Evolutionary conservation across 257 asterid genomes (phyloP).

Genomic region (Capsicum baccatum): DNA sequence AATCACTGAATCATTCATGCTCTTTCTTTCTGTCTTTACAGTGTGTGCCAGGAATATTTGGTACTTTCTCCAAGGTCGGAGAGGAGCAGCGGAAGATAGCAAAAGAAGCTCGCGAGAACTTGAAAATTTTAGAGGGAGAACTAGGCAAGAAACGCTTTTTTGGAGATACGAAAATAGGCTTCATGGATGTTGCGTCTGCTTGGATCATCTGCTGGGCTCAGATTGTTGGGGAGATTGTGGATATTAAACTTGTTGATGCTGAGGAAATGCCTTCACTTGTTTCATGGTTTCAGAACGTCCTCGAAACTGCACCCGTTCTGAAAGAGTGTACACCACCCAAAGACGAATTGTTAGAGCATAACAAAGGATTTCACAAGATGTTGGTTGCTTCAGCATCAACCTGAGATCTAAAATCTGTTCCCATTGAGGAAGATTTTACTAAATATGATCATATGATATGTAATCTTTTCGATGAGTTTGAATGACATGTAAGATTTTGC

Average conservation of each 20-base stretch:
- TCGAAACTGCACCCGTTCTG: constrained; percentile 40
- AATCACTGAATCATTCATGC: background rate
- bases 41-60: constrained; percentile 38
- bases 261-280: constrained; percentile 41
- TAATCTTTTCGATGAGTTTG: background rate
- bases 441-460: background rate
- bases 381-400: constrained; percentile 34
- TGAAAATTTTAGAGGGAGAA: constrained; percentile 32
- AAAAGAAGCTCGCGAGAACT: constrained; percentile 36
- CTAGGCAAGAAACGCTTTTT: constrained; percentile 36
- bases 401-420: constrained; percentile 20
- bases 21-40: constrained; percentile 26
- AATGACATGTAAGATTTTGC: constrained; percentile 3
- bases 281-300: constrained; percentile 37
- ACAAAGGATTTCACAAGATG: constrained; percentile 33
- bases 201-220: constrained; percentile 42
- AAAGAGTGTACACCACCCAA: constrained; percentile 36
- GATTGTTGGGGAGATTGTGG: constrained; percentile 29
- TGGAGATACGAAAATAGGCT: constrained; percentile 38
- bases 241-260: constrained; percentile 35
- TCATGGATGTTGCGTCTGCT: constrained; percentile 36
- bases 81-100: constrained; percentile 38
- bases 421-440: background rate
- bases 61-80: constrained; percentile 32
- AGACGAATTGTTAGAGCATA: constrained; percentile 36